Evolutionary conservation across 176 grass and related monocot species (phyloP), one percentile per base, ranked within the genome.

Genomic region (Juncus inflexus): DNA sequence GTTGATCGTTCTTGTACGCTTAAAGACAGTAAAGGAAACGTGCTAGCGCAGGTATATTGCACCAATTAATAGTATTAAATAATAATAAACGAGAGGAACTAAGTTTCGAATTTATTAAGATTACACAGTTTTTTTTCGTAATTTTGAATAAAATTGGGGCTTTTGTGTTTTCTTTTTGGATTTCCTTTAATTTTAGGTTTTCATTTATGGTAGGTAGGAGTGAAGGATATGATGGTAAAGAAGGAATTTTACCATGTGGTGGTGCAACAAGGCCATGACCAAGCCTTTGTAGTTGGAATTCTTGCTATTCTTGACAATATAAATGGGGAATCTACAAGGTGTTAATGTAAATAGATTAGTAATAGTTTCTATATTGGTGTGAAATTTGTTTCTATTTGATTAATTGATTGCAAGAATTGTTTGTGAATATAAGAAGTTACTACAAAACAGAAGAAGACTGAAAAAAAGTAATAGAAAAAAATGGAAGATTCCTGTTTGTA

Each of bases 271-370:
- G 92, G 87, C n/a, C 81, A 86, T 62, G 92, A 97, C 56, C 92
- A 91, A 57, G 87, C 87, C 12, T 97, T 97, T 74, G 79, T 91
- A 14, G 70, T 84, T 58, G 87, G 77, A 12, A 77, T 97, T 10
- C 55, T 97, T 59, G 92, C 82, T 39, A 87, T 97, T n/a, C 85
- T 97, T 55, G 92, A 97, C 74, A 91, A 91, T 56, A 91, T 89
- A 3, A 55, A 97, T 60, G 87, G 87, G 47, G 92, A 97, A 59
- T 83, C 87, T 15, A 97, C 92, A 51, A 91, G 74, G 63, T 91
- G 92, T 73, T 96, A 75, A 52, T 43, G 66, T 10, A 36, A 41
- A 63, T 15, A 60, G 52, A 38, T 15, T 9, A 74, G 59, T 42
- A 11, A 6, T 5, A 13, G 35, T 80, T 4, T 41, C 59, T 40